phyloP scores from a whole-genome alignment of 2,329 filamentous ascomycete species.

The Hymenoscyphus infarciens region DNA sequence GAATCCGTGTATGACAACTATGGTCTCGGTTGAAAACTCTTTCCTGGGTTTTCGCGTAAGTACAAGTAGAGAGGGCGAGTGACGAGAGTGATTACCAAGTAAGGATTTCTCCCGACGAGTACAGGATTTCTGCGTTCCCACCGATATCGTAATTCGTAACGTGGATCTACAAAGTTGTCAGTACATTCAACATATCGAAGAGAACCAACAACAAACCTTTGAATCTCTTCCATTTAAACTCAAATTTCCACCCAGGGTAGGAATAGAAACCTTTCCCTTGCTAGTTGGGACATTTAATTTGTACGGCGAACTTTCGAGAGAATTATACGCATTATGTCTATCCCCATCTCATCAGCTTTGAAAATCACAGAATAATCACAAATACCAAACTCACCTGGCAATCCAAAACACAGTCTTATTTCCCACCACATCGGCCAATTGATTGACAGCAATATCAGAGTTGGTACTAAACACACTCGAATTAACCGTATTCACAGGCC shows the following conservation, averaged over 20 bases:
- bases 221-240: constrained; percentile 59
- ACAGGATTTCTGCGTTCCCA: constrained; percentile 48
- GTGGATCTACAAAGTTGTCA: constrained; percentile 43
- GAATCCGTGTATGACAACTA: constrained; percentile 60
- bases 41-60: constrained; percentile 20
- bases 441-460: constrained; percentile 47
- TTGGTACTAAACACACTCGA: constrained; percentile 44
- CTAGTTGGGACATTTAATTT: constrained; percentile 51
- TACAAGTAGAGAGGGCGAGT: too few species aligned
- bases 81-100: constrained; percentile 43
- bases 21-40: constrained; percentile 50
- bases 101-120: constrained; percentile 64
- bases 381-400: constrained; percentile 36
- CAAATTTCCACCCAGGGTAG: constrained; percentile 53
- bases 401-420: constrained; percentile 59
- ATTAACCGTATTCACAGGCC: constrained; percentile 2
- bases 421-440: constrained; percentile 45
- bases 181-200: background rate
- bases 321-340: constrained; percentile 57
- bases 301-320: constrained; percentile 10
- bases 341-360: too few species aligned
- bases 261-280: constrained; percentile 51
- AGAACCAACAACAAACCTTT: constrained; percentile 32
- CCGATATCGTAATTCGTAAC: constrained; percentile 62
- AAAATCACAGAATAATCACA: too few species aligned